These are phyloP conservation scores for Cyanophora paradoxa DNA, from an alignment of 78 protist species.

Conservation along the genomic window DNA sequence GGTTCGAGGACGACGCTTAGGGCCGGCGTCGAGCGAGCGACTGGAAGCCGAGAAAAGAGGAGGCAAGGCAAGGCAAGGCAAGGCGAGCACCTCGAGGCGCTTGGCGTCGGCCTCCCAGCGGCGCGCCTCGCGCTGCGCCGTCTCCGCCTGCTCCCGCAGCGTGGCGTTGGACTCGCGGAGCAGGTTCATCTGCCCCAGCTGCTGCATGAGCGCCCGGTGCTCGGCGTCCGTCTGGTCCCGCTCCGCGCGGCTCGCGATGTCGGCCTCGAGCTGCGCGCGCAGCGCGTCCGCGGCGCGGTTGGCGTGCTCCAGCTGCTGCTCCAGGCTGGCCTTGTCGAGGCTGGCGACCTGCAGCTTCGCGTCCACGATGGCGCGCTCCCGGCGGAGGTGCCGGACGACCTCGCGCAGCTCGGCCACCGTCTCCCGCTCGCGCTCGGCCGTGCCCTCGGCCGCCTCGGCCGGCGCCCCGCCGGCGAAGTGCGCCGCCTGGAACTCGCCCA, in stretches of 20 bases:
- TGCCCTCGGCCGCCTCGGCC: too few species aligned
- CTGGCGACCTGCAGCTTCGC: neutral
- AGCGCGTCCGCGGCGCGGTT: neutral
- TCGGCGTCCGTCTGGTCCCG: neutral
- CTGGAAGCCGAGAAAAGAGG: too few species aligned
- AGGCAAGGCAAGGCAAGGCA: too few species aligned
- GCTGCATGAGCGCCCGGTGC: neutral
- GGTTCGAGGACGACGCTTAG: too few species aligned
- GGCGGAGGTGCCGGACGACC: constrained; percentile 2
- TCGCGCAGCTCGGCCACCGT: too few species aligned
- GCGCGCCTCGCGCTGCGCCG: too few species aligned
- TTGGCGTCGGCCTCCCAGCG: neutral
- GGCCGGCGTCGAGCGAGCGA: too few species aligned
- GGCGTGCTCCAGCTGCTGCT: neutral
- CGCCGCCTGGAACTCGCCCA: neutral
- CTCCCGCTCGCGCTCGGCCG: neutral
- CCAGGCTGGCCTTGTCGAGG: neutral
- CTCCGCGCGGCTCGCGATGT: neutral
- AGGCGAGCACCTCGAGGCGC: neutral
- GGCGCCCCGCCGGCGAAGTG: neutral
- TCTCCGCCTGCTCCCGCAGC: constrained; percentile 4
- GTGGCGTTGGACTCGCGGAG: neutral
- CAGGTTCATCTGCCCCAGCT: neutral
- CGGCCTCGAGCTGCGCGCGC: neutral
- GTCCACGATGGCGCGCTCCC: neutral